Base-by-base conservation (phyloP, 805 yeast species). In the Myxozyma sirexii region DNA sequence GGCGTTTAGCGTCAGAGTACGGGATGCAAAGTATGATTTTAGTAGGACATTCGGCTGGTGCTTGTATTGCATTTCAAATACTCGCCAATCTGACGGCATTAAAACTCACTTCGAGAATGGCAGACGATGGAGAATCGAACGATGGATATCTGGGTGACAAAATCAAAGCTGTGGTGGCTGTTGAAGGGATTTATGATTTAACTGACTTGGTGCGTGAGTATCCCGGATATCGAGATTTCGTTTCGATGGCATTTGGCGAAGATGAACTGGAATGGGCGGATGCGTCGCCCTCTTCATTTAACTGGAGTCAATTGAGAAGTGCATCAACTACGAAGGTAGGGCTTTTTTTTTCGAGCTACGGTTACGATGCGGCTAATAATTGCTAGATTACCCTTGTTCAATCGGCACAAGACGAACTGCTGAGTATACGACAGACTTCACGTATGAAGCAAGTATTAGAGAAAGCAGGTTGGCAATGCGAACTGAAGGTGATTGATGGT, bases 21-120 rank as follows among this genome's bases (percentile, higher is more conserved):
- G 59, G 58, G 6, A 23, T 64, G 23, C 38, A 27, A 17, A 45
- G 45, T 38, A 46, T 75, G 10, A 68, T 71, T 4, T 59, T 82
- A 0, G 75, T 82, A 8, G 96, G 94, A 0, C 94, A 88, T 72
- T 85, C 91, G 0, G 92, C 83, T 10, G 96, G 96, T 2, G 87
- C 90, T 3, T 82, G 87, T 0, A 70, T 86, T 54, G 73, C 78
- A 8, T 71, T 83, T 43, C 90, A 86, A 65, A 62, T 82, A 17
- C 67, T 52, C 19, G 60, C 60, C 13, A 49, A 54, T 35, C 23
- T 37, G 26, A 38, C 37, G 6, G 52, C 55, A 6, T 35, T 41
- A 7, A 43, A 26, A 21, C 23, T 50, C 13, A 29, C 51, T n/a
- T n/a, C 56, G 23, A 23, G 37, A 12, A 48, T 24, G 5, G 50